Percentiles rank a stretch among this genome's conserved stretches.
These are phyloP conservation scores for Citrus australasica DNA, from an alignment of 345 rosid genomes.

Conservation along the genomic window DNA sequence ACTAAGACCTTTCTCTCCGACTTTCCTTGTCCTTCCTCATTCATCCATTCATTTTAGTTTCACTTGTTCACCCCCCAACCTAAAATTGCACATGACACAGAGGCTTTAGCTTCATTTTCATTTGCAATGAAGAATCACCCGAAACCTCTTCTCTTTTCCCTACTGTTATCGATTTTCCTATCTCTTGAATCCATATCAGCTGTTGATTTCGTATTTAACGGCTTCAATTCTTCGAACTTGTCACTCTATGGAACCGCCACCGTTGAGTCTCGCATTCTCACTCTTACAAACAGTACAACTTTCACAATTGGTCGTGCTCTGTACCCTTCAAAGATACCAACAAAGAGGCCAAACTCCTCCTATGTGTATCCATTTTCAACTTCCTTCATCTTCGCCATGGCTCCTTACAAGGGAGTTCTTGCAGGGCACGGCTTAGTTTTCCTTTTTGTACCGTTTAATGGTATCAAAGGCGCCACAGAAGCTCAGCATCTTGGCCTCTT, in stretches of 20 bases:
- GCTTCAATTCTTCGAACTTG: constrained; percentile 48
- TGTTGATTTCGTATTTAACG: constrained; percentile 63
- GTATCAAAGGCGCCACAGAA: constrained; percentile 33
- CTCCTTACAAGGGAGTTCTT: constrained; percentile 42
- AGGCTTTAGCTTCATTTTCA: constrained; percentile 1
- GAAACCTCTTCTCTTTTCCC: neutral
- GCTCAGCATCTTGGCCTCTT: constrained; percentile 61
- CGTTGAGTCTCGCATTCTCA: constrained; percentile 46
- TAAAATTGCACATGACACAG: neutral
- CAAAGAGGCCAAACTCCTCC: constrained; percentile 33
- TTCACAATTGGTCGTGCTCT: constrained; percentile 63
- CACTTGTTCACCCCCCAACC: neutral
- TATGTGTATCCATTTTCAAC: constrained; percentile 53
- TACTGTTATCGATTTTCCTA: constrained; percentile 4
- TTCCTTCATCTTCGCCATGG: constrained; percentile 67
- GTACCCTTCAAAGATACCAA: constrained; percentile 42
- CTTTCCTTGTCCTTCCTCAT: neutral
- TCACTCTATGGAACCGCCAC: constrained; percentile 45
- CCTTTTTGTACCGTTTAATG: constrained; percentile 45
- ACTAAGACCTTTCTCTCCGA: neutral
- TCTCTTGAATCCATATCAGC: constrained; percentile 29
- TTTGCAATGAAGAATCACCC: constrained; percentile 22
- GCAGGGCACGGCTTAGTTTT: constrained; percentile 74
- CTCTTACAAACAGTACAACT: constrained; percentile 52
- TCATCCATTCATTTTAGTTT: neutral